Conservation (phyloP, 1,284 basidiomycete species). For the Heterobasidion occidentale region DNA sequence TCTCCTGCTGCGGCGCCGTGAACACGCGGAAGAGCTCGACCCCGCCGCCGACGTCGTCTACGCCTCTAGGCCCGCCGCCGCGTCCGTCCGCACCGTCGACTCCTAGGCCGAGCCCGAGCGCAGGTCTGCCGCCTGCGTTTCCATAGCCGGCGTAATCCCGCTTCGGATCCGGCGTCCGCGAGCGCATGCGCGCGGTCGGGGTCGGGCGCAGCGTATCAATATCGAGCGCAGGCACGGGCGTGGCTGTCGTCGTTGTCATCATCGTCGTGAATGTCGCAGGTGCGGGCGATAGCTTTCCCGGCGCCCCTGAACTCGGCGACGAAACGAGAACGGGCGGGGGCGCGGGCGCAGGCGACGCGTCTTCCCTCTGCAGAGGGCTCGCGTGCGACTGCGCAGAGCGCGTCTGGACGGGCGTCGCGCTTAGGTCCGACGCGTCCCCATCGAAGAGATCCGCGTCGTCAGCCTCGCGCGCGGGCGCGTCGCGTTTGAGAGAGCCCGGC, state of each 20-base stretch:
- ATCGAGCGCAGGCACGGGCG: neutral
- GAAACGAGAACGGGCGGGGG: no score
- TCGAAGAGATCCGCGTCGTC: no score
- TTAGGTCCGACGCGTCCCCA: neutral
- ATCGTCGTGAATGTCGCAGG: neutral
- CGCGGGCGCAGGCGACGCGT: no score
- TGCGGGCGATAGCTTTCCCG: neutral
- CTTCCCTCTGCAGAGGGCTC: neutral
- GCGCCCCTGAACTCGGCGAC: neutral
- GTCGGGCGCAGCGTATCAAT: neutral
- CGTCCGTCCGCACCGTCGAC: neutral
- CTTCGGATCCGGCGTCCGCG: conserved; percentile 26
- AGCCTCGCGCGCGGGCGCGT: no score
- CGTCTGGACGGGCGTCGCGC: conserved; percentile 1
- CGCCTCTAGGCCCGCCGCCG: neutral
- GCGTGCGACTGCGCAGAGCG: neutral
- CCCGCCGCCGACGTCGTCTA: neutral
- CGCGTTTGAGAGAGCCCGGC: no score
- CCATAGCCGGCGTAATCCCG: neutral
- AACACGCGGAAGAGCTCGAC: neutral
- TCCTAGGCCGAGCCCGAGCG: neutral
- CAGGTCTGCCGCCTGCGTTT: neutral
- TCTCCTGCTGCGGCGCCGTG: neutral
- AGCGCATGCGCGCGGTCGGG: conserved; percentile 14
- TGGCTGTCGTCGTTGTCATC: neutral